Base-by-base conservation (phyloP, 495 filamentous ascomycete genomes). In the Neurospora intermedia region DNA sequence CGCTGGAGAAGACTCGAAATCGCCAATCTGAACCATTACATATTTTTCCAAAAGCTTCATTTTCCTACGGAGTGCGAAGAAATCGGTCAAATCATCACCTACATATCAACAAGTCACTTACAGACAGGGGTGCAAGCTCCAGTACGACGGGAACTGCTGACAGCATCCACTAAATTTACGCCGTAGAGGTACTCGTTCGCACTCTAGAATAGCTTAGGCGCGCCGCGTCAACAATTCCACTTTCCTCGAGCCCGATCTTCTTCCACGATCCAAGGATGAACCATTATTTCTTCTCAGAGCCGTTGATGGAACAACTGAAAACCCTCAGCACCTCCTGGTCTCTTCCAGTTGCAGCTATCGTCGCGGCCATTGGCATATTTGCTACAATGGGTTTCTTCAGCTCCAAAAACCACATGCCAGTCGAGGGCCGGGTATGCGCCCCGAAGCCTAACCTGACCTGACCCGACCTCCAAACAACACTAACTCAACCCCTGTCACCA, bases 321-420 rank as follows among this genome's bases (percentile, higher is more conserved):
- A 40, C 43, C 20, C 71, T 75, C 45, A 41, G 69, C 66, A 70
- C 71, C 69, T 39, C 75, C 18, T 27, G 71, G 31, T 71, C 74
- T 35, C 71, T 75, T 66, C 71, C 77, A 39, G 74, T 75, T 75
- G 85, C 85, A 7, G 81, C 83, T 74, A 75, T 87, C 73, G 69
- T 90, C 66, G 77, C 89, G 42, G 78, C 84, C 23, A 59, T 78
- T 45, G 88, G 86, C 23, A 54, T 62, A 31, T 31, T 62, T 15
- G 54, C 54, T 35, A 62, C 54, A 6, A 94, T 94, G 91, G 88
- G 91, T 42, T 81, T 88, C 69, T 91, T 93, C 73, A 80, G 83
- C 31, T 79, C 84, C 74, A 89, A 87, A 76, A 96, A 97, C 77
- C 88, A 93, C 48, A 92, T 97, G 81, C 88, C 88, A 74, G 91